Conservation (phyloP, 345 rosid species). For the Hibiscus syriacus region DNA sequence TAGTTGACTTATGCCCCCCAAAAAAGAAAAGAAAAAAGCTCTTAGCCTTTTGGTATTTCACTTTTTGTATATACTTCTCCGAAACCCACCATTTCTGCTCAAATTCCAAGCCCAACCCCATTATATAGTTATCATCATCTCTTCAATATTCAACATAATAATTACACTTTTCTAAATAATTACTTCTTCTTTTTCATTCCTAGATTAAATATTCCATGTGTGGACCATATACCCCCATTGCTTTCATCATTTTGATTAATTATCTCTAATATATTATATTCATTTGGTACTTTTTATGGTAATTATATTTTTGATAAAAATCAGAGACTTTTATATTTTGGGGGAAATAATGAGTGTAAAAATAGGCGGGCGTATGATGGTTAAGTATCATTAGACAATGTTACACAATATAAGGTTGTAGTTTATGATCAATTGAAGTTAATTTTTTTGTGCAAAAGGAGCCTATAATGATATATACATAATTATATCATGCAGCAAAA, state of each 20-base stretch:
- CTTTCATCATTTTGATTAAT: conserved; percentile 2
- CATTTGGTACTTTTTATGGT: not conserved
- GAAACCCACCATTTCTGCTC: conserved; percentile 41
- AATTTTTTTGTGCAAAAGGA: not conserved
- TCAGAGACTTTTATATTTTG: not conserved
- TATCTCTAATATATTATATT: conserved; percentile 4
- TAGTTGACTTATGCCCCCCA: conserved; percentile 49
- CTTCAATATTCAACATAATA: conserved; percentile 24
- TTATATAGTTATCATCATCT: conserved; percentile 34
- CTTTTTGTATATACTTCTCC: conserved; percentile 13
- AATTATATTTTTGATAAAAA: not conserved
- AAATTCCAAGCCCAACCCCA: conserved; percentile 50
- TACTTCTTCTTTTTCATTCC: not conserved
- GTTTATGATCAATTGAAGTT: not conserved
- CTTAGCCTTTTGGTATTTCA: conserved; percentile 31
- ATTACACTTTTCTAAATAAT: not conserved
- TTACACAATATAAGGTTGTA: not conserved
- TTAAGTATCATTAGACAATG: not conserved
- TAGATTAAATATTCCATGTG: not conserved
- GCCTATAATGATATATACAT: not conserved
- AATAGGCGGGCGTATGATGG: not conserved
- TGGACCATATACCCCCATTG: conserved; percentile 1
- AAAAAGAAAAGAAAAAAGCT: conserved; percentile 29
- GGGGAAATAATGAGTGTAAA: not conserved
- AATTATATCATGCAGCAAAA: not conserved